Evolutionary conservation across 345 rosid genomes (phyloP), one percentile per base, ranked within the genome.

Genomic region (Populus alba): DNA sequence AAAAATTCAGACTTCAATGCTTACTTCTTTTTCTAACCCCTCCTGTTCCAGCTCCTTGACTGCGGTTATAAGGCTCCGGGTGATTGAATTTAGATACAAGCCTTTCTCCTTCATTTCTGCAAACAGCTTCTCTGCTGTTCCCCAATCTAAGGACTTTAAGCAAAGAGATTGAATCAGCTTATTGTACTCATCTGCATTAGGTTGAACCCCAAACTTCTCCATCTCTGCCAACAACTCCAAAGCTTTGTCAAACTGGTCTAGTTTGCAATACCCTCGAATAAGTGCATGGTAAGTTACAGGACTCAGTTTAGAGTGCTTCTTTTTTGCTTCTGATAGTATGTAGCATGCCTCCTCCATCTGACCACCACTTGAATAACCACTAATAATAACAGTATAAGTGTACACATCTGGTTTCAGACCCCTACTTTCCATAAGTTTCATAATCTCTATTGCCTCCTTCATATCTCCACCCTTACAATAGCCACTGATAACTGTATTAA

Each of bases 391-490:
- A 0, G 97, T 89, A 77, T 92, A 95, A 15, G 97, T 84, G 68
- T 85, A 95, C 73, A 93, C 89, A 70, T 93, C 97, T 0, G 98
- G 98, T 79, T 83, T 93, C 81, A 95, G 73, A 18, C 98, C 98
- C 83, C 94, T 89, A 33, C 69, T 81, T 81, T 87, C 87, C 99
- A 95, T 90, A 86, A 91, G 37, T 83, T 87, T 88, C 74, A 88
- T 80, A 80, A 86, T 82, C 84, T 88, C 89, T 55, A 85, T 80
- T 10, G 97, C 97, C 70, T 85, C 82, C 41, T 77, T 78, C 83
- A 92, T 79, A 73, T 92, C 91, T 72, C 91, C 90, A 35, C 75
- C 76, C 82, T 83, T 95, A 29, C 96, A 89, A 66, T 76, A 92
- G 31, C 87, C 89, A 75, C 75, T 86, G n/a, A 89, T 82, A 7